phyloP scores from a whole-genome alignment of 2,329 filamentous ascomycete genomes.

The Cladosporium sp. region DNA sequence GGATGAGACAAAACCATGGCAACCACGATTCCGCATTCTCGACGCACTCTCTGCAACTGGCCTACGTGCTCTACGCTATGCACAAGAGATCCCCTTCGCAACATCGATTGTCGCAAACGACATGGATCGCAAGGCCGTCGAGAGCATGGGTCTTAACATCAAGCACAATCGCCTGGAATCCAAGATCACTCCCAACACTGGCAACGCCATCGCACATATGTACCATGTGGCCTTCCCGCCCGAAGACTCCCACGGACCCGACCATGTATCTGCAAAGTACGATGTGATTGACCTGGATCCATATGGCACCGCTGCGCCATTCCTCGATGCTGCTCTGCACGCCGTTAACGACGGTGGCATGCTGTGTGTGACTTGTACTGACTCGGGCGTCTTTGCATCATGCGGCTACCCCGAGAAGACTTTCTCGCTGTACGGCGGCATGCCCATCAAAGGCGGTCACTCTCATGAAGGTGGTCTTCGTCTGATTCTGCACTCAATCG shows the following conservation, averaged over 20 bases:
- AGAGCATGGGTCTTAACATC: constrained; percentile 79
- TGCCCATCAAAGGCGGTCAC: constrained; percentile 79
- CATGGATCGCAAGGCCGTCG: constrained; percentile 57
- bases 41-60: constrained; percentile 95
- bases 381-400: constrained; percentile 92
- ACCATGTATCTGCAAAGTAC: constrained; percentile 59
- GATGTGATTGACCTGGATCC: constrained; percentile 97
- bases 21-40: constrained; percentile 73
- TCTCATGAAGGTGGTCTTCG: constrained; percentile 89
- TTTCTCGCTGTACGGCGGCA: constrained; percentile 88
- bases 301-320: constrained; percentile 89
- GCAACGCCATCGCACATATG: constrained; percentile 90
- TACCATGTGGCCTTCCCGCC: constrained; percentile 58
- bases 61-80: constrained; percentile 85
- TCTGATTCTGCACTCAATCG: constrained; percentile 80
- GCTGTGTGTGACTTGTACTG: constrained; percentile 93
- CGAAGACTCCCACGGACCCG: constrained; percentile 37
- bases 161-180: constrained; percentile 75
- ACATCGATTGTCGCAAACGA: constrained; percentile 72
- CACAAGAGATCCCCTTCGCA: constrained; percentile 73
- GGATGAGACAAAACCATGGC: constrained; percentile 27
- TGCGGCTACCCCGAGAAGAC: constrained; percentile 93
- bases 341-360: constrained; percentile 85
- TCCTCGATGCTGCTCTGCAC: constrained; percentile 88
- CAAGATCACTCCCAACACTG: constrained; percentile 71